phyloP scores from a whole-genome alignment of 441 rosid species.

The Arabidopsis lyrata region DNA sequence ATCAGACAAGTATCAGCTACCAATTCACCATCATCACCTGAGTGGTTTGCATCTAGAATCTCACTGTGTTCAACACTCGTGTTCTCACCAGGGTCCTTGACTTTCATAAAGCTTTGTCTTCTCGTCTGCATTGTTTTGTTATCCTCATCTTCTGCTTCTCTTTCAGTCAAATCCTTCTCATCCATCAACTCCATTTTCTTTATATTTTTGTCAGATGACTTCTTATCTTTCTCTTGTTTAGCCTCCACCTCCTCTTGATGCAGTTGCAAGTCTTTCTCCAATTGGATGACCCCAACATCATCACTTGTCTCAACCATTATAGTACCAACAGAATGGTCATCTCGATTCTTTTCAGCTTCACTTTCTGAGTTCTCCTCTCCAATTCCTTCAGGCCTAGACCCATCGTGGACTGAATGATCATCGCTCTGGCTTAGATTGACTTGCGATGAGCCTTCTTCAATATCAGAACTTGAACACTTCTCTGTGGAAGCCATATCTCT shows the following conservation, averaged over 20 bases:
- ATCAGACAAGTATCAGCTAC: neutral
- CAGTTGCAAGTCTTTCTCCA: conserved; percentile 66
- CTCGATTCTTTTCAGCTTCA: conserved; percentile 53
- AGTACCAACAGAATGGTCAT: conserved; percentile 46
- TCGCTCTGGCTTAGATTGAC: conserved; percentile 44
- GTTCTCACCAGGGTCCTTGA: neutral
- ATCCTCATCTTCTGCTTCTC: conserved; percentile 71
- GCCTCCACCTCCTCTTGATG: conserved; percentile 76
- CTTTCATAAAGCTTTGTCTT: conserved; percentile 3
- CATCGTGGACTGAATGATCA: conserved; percentile 47
- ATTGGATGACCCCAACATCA: conserved; percentile 53
- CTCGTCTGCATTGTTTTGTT: neutral
- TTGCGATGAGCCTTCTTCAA: conserved; percentile 53
- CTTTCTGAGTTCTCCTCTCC: conserved; percentile 53
- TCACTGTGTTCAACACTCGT: neutral
- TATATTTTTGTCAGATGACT: conserved; percentile 32
- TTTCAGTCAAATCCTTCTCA: conserved; percentile 86
- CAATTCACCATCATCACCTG: conserved; percentile 1
- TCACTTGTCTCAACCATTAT: conserved; percentile 63
- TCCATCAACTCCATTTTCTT: conserved; percentile 62
- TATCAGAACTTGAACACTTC: conserved; percentile 52
- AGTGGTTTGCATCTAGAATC: conserved; percentile 12
- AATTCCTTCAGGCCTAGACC: conserved; percentile 51
- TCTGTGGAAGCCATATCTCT: conserved; percentile 26
- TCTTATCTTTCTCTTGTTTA: conserved; percentile 64